Conservation (phyloP, 805 yeast genomes). For the Barnettozyma populi region DNA sequence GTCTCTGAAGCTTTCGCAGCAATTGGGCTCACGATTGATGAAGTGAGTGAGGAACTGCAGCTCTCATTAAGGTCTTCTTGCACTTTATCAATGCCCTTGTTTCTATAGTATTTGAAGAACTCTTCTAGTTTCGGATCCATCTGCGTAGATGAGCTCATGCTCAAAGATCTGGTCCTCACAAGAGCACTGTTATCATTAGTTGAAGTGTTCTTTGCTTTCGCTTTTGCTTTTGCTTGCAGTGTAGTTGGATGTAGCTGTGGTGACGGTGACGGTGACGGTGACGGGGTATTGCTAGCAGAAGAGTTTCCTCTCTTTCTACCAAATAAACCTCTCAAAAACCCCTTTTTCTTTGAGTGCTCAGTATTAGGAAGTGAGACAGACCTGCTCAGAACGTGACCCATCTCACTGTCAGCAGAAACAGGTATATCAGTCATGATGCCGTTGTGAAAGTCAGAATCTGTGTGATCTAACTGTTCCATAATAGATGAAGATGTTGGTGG, state of each 20-base stretch:
- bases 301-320: constrained; percentile 20
- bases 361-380: constrained; percentile 29
- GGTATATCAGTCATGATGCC: neutral
- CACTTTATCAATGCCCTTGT: constrained; percentile 21
- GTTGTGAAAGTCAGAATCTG: constrained; percentile 5
- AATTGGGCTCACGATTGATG: neutral
- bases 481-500: constrained; percentile 1
- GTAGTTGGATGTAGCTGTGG: constrained; percentile 13
- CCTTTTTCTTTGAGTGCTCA: constrained; percentile 24
- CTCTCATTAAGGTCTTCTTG: constrained; percentile 14
- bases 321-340: constrained; percentile 34
- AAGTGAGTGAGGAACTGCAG: neutral
- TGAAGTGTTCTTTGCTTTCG: neutral
- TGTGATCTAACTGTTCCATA: neutral
- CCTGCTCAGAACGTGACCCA: constrained; percentile 19
- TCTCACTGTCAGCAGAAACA: constrained; percentile 2
- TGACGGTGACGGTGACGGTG: constrained; percentile 10
- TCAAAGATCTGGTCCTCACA: constrained; percentile 16
- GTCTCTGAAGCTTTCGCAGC: neutral
- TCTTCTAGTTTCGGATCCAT: constrained; percentile 43
- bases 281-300: constrained; percentile 2
- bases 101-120: constrained; percentile 37
- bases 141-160: constrained; percentile 14
- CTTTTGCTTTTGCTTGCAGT: neutral
- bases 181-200: neutral